Evolutionary conservation across 257 asterid species (phyloP).

Genomic region (Lavandula angustifolia): DNA sequence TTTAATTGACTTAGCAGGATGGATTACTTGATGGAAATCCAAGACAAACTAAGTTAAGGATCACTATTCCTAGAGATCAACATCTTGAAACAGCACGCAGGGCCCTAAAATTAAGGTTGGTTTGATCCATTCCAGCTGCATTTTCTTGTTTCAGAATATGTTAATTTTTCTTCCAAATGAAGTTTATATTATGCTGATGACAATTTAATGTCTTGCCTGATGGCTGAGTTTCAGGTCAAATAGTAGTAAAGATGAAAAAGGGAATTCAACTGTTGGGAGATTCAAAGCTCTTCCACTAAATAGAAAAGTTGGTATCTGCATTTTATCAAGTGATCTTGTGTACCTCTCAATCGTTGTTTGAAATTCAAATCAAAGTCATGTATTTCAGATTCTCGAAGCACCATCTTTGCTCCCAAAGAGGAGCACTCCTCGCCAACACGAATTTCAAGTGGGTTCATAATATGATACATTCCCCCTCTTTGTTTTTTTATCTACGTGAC

Average conservation of each 20-base stretch:
- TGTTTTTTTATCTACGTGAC: not conserved
- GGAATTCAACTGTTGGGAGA: conserved; percentile 50
- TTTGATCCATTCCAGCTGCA: conserved; percentile 21
- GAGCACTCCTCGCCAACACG: conserved; percentile 65
- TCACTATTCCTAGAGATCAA: conserved; percentile 82
- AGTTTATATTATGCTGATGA: conserved; percentile 6
- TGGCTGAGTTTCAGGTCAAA: conserved; percentile 56
- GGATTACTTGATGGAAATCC: conserved; percentile 38
- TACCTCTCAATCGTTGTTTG: conserved; percentile 25
- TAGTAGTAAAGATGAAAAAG: conserved; percentile 50
- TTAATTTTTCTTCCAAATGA: not conserved
- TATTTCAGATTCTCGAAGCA: conserved; percentile 72
- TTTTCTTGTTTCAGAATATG: not conserved
- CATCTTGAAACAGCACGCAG: conserved; percentile 80
- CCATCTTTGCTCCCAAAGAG: conserved; percentile 77
- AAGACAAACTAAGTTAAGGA: conserved; percentile 48
- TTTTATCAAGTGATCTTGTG: not conserved
- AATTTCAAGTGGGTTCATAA: conserved; percentile 65
- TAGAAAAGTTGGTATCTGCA: conserved; percentile 62
- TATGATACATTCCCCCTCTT: not conserved
- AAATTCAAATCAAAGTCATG: conserved; percentile 26
- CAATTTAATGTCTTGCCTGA: conserved; percentile 13
- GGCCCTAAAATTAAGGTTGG: conserved; percentile 70
- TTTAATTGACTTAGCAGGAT: conserved; percentile 51
- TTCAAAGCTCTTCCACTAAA: conserved; percentile 92